Conservation (phyloP, 164 flowering plant genomes). For the Umbellularia californica region DNA sequence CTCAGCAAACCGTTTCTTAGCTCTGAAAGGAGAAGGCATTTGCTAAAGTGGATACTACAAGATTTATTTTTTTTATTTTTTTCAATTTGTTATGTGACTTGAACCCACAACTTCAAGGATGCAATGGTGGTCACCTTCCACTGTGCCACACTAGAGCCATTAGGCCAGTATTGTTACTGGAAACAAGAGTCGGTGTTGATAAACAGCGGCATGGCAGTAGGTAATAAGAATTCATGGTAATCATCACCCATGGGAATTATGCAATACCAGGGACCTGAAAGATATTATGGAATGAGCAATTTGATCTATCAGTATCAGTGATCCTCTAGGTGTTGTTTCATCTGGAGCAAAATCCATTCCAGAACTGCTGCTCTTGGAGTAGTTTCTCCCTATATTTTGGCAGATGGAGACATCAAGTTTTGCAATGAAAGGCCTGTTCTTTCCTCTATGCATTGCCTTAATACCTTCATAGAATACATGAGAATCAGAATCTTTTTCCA, state of each 20-base stretch:
- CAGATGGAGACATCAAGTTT: constrained; percentile 9
- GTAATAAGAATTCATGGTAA: constrained; percentile 67
- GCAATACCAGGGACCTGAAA: constrained; percentile 71
- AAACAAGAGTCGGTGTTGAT: constrained; percentile 7
- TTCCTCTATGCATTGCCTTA: constrained; percentile 46
- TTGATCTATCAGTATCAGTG: constrained; percentile 36
- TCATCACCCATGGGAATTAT: constrained; percentile 69
- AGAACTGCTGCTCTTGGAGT: constrained; percentile 24
- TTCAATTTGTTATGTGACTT: too few relatives aligned
- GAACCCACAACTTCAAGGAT: too few relatives aligned
- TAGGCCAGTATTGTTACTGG: too few relatives aligned
- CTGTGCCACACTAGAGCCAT: too few relatives aligned
- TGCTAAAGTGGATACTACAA: constrained; percentile 7
- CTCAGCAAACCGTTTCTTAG: constrained; percentile 36
- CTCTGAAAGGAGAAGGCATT: constrained; percentile 51
- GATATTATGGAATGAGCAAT: constrained; percentile 41
- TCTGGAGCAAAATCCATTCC: constrained; percentile 68
- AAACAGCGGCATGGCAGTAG: neutral
- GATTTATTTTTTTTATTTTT: neutral
- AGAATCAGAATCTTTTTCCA: neutral
- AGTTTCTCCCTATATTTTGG: constrained; percentile 18
- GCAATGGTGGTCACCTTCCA: too few relatives aligned
- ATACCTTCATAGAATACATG: constrained; percentile 25
- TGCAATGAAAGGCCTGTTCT: constrained; percentile 20
- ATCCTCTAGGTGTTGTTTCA: constrained; percentile 39